Evolutionary conservation across 2,329 filamentous ascomycete species (phyloP), one percentile per base, ranked within the genome.

Genomic region (Aspergillus tubingensis): DNA sequence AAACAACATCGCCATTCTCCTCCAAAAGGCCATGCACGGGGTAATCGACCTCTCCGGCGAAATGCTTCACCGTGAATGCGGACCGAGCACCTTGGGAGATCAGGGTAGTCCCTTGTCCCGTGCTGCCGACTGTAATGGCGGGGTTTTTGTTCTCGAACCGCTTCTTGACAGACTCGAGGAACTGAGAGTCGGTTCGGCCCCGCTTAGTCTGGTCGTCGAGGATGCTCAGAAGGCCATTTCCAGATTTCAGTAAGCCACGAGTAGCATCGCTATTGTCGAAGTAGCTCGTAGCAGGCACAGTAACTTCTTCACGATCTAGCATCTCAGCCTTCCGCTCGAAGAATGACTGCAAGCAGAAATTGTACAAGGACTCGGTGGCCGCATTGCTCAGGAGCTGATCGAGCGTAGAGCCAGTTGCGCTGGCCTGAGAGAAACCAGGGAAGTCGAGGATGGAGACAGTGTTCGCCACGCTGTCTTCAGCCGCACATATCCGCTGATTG

Each of bases 221-320:
- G 64, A 99, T 99, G 76, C 92, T 93, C 19, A 99, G 82, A 41
- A 99, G 82, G 48, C 95, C 95, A 70, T 98, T 98, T 25, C 93
- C 92, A 59, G 91, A 84, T 80, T 98, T 99, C 58, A 99, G 81
- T 32, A 99, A 83, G 11, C 92, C 94, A 70, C 91, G 92, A 62
- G 97, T 92, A 8, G 94, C 92, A 74, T 98, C 95, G 0, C 91
- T 92, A 76, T 98, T 99, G 77, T 99, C 95, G 69, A 97, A 99
- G 77, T 98, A 99, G 79, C 92, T 96, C 0, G 94, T 97, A 0
- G 93, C 89, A 2, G 93, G 86, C 2, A 99, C 91, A 32, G 84
- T 87, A 38, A 99, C 91, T 74, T 99, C 95, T 75, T 99, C 95
- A 1, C 89, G 92, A 72, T 99, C 95, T 21, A 99, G 83, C 79